phyloP scores from a whole-genome alignment of 257 asterid species.

The Petrea volubilis region DNA sequence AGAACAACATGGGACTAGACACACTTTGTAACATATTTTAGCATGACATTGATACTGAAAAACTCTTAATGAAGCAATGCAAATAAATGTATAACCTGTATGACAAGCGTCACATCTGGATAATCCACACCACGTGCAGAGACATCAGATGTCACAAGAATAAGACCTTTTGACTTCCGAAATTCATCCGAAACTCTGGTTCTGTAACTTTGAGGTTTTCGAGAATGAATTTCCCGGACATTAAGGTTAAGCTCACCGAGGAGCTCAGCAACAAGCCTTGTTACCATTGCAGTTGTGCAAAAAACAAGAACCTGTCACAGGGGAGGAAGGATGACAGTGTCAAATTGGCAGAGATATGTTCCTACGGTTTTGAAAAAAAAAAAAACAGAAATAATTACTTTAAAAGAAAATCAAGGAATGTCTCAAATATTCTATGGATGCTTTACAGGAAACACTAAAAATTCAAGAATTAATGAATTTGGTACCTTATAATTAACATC shows the following conservation, averaged over 20 bases:
- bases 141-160: slow-evolving; percentile 94
- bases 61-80: neutral
- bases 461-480: neutral
- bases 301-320: slow-evolving; percentile 84
- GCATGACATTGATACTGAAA: neutral
- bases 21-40: no score
- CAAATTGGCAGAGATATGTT: neutral
- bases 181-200: slow-evolving; percentile 91
- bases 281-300: slow-evolving; percentile 99
- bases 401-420: neutral
- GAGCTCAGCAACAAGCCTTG: slow-evolving; percentile 87
- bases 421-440: neutral
- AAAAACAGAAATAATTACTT: neutral
- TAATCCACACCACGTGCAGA: slow-evolving; percentile 99
- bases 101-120: slow-evolving; percentile 89
- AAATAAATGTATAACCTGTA: slow-evolving; percentile 59
- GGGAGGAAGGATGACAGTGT: neutral
- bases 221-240: slow-evolving; percentile 92
- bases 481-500: slow-evolving; percentile 85
- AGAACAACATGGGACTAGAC: neutral
- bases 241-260: slow-evolving; percentile 81
- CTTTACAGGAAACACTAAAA: neutral
- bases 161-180: slow-evolving; percentile 90
- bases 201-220: slow-evolving; percentile 90
- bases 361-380: neutral